Evolutionary conservation across 768 basidiomycete species (phyloP).

Genomic region (Sistotremastrum suecicum): DNA sequence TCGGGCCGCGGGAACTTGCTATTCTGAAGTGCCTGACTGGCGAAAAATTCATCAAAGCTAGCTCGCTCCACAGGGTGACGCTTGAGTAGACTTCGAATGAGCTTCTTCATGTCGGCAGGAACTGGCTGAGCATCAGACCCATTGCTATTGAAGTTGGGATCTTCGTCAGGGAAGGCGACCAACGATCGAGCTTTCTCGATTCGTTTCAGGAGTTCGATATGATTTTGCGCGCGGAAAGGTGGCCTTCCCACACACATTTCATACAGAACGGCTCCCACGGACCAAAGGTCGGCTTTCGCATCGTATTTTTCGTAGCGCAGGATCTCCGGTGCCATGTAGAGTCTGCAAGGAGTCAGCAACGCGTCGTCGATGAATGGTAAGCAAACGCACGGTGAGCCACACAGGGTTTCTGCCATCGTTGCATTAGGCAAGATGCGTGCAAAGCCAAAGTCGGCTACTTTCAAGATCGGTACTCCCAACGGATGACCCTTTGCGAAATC

Average conservation of each 20-base stretch:
- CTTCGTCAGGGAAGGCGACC: slow-evolving; percentile 91
- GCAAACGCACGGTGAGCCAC: slow-evolving; percentile 79
- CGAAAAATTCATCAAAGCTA: slow-evolving; percentile 87
- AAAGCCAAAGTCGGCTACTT: slow-evolving; percentile 97
- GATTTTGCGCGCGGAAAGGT: slow-evolving; percentile 91
- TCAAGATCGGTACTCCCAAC: slow-evolving; percentile 83
- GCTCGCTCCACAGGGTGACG: slow-evolving; percentile 75
- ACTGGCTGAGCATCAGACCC: slow-evolving; percentile 45
- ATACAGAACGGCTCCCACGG: slow-evolving; percentile 90
- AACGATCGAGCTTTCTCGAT: slow-evolving; percentile 78
- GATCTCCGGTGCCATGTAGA: slow-evolving; percentile 99
- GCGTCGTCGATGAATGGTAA: not conserved
- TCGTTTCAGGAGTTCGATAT: slow-evolving; percentile 86
- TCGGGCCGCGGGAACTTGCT: slow-evolving; percentile 57
- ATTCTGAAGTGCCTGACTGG: slow-evolving; percentile 60
- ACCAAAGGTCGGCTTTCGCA: slow-evolving; percentile 96
- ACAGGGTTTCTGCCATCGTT: slow-evolving; percentile 94
- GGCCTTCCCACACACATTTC: slow-evolving; percentile 92
- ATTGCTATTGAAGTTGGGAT: slow-evolving; percentile 32
- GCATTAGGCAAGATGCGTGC: slow-evolving; percentile 83
- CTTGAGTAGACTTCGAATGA: slow-evolving; percentile 75
- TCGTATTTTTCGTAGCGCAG: slow-evolving; percentile 95
- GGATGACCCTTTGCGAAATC: slow-evolving; percentile 85
- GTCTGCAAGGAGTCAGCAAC: slow-evolving; percentile 24
- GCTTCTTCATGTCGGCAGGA: slow-evolving; percentile 70